Evolutionary conservation across 2,329 filamentous ascomycete species (phyloP).

Genomic region (Pestalotiopsis sp.): DNA sequence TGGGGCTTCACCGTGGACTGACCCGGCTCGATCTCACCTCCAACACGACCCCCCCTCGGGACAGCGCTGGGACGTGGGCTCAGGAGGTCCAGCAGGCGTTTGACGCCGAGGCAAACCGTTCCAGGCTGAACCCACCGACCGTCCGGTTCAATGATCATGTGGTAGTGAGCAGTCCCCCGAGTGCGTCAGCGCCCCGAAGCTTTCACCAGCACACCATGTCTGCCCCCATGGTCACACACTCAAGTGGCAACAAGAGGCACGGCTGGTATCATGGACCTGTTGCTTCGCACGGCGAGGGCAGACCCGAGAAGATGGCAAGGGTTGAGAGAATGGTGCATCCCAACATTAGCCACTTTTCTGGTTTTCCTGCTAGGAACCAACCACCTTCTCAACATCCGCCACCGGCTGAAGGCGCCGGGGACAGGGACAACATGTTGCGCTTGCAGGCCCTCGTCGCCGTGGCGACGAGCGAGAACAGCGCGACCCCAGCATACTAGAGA

Average conservation of each 20-base stretch:
- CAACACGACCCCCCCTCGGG: slow-evolving; percentile 46
- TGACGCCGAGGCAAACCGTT: slow-evolving; percentile 53
- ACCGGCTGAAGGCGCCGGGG: slow-evolving; percentile 34
- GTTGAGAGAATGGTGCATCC: slow-evolving; percentile 60
- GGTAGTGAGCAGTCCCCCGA: slow-evolving; percentile 22
- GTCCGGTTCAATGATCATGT: slow-evolving; percentile 57
- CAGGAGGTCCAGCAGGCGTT: slow-evolving; percentile 56
- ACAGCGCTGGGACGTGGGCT: slow-evolving; percentile 56
- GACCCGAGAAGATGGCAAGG: slow-evolving; percentile 41
- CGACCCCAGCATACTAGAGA: slow-evolving; percentile 31
- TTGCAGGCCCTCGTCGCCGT: slow-evolving; percentile 66
- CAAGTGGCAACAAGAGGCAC: slow-evolving; percentile 64
- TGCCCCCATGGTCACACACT: slow-evolving; percentile 54
- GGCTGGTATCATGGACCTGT: slow-evolving; percentile 69
- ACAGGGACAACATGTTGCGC: slow-evolving; percentile 50
- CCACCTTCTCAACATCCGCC: slow-evolving; percentile 27
- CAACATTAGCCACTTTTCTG: slow-evolving; percentile 52
- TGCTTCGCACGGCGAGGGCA: slow-evolving; percentile 35
- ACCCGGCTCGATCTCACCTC: slow-evolving; percentile 64
- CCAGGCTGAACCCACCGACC: slow-evolving; percentile 43
- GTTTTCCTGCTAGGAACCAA: slow-evolving; percentile 45
- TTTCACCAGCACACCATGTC: slow-evolving; percentile 61
- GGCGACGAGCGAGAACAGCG: slow-evolving; percentile 56
- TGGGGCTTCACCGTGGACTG: slow-evolving; percentile 64
- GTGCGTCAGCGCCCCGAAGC: slow-evolving; percentile 22